Conservation (phyloP, 257 asterid genomes). For the Gentiana straminea region DNA sequence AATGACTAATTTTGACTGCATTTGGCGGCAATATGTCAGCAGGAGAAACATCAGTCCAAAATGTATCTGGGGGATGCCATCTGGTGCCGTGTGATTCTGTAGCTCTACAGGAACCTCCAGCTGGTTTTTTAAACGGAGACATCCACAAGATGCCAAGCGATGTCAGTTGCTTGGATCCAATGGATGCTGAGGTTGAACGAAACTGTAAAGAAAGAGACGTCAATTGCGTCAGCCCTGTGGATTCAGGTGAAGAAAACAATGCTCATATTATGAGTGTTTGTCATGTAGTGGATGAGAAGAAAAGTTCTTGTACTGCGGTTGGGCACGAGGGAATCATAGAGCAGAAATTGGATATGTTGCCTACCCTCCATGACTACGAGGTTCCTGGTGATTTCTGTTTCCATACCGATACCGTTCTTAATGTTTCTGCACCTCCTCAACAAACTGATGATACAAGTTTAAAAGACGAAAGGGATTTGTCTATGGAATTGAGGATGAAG, state of each 20-base stretch:
- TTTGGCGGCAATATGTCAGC: not conserved
- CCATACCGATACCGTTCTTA: slow-evolving; percentile 26
- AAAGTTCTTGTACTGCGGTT: slow-evolving; percentile 12
- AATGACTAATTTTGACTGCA: too few species aligned
- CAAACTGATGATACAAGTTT: slow-evolving; percentile 15
- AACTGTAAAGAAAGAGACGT: slow-evolving; percentile 15
- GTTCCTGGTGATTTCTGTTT: slow-evolving; percentile 36
- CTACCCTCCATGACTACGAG: slow-evolving; percentile 23
- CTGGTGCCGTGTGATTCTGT: slow-evolving; percentile 12
- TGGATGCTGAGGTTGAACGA: slow-evolving; percentile 10
- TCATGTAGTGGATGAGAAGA: slow-evolving; percentile 14
- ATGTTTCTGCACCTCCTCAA: slow-evolving; percentile 25
- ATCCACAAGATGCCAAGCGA: slow-evolving; percentile 12
- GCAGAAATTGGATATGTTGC: slow-evolving; percentile 20
- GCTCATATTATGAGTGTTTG: slow-evolving; percentile 16
- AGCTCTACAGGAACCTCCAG: slow-evolving; percentile 19
- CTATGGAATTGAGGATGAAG: slow-evolving; percentile 40
- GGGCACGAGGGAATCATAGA: slow-evolving; percentile 22
- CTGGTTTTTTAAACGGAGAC: slow-evolving; percentile 9
- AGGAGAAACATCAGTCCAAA: slow-evolving; percentile 14
- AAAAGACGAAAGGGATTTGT: slow-evolving; percentile 17
- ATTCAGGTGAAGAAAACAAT: slow-evolving; percentile 20
- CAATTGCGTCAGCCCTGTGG: slow-evolving; percentile 11
- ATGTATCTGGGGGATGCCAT: slow-evolving; percentile 12
- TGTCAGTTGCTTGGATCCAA: slow-evolving; percentile 12